A percentile compares a stretch with the other conserved stretches of the same genome.
phyloP scores from a whole-genome alignment of 169 alveolate genomes.

The Plasmodium adleri region DNA sequence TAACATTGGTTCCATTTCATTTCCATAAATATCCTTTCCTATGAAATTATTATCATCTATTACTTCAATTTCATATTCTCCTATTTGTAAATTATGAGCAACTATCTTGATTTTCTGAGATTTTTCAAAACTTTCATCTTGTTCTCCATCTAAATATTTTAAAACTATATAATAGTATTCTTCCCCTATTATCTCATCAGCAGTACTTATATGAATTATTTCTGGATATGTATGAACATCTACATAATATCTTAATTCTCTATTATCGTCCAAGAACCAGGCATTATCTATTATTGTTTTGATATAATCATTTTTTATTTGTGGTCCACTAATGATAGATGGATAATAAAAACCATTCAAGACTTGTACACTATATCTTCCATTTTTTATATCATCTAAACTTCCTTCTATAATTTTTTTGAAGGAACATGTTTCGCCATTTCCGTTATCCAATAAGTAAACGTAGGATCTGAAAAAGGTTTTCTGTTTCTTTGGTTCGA shows the following conservation, averaged over 20 bases:
- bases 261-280: conserved; percentile 6
- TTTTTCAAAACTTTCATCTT: neutral
- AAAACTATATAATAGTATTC: conserved; percentile 18
- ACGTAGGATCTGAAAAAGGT: conserved; percentile 5
- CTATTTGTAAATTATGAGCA: conserved; percentile 8
- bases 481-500: neutral
- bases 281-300: conserved; percentile 9
- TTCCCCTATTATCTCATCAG: neutral
- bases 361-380: conserved; percentile 14
- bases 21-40: conserved; percentile 14
- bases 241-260: neutral
- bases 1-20: conserved; percentile 5
- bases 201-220: neutral
- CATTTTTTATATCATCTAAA: neutral
- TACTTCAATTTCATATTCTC: conserved; percentile 11
- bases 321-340: conserved; percentile 5
- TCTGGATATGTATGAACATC: neutral
- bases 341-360: conserved; percentile 15
- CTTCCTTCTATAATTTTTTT: conserved; percentile 18
- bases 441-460: conserved; percentile 10
- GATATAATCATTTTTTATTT: neutral
- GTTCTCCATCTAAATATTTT: neutral
- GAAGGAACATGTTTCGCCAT: neutral
- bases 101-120: conserved; percentile 6
- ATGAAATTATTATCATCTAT: conserved; percentile 1